Percentiles rank a stretch among this genome's conserved stretches.
Evolutionary conservation across 768 basidiomycete genomes (phyloP).

Genomic region (Lepiota venenata): DNA sequence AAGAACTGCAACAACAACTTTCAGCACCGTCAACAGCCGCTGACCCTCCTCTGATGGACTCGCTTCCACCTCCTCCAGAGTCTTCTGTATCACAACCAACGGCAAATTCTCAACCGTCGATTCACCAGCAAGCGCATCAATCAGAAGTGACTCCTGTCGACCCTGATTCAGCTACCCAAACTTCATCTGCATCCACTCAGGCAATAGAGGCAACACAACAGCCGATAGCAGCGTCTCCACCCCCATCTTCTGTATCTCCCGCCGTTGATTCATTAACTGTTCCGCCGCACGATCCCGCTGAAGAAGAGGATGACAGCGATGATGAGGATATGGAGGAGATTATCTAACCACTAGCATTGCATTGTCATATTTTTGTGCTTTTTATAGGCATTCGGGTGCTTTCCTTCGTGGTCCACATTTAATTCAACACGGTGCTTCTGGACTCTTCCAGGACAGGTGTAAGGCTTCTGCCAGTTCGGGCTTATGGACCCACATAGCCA

Average conservation of each 20-base stretch:
- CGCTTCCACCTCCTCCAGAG: background rate
- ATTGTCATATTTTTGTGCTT: background rate
- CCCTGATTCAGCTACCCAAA: background rate
- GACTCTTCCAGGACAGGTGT: too few species aligned
- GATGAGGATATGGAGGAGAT: constrained; percentile 47
- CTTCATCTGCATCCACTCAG: background rate
- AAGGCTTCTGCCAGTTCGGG: too few species aligned
- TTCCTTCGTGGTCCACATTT: too few species aligned
- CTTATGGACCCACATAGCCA: too few species aligned
- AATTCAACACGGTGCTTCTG: background rate
- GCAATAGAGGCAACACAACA: background rate
- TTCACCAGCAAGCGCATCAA: constrained; percentile 1
- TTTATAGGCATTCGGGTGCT: background rate
- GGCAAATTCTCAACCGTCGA: background rate
- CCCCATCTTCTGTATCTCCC: constrained; percentile 2
- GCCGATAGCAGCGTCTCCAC: background rate
- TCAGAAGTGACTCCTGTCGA: background rate
- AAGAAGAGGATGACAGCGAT: constrained; percentile 28
- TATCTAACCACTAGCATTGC: constrained; percentile 20
- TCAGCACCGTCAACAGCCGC: background rate
- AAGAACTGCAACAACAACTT: background rate
- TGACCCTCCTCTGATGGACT: constrained; percentile 5
- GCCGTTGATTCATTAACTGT: constrained; percentile 2
- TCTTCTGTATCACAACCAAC: constrained; percentile 10
- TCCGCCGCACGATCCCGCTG: constrained; percentile 6